Evolutionary conservation across 768 basidiomycete species (phyloP).

Genomic region (Tylopilus sp.): DNA sequence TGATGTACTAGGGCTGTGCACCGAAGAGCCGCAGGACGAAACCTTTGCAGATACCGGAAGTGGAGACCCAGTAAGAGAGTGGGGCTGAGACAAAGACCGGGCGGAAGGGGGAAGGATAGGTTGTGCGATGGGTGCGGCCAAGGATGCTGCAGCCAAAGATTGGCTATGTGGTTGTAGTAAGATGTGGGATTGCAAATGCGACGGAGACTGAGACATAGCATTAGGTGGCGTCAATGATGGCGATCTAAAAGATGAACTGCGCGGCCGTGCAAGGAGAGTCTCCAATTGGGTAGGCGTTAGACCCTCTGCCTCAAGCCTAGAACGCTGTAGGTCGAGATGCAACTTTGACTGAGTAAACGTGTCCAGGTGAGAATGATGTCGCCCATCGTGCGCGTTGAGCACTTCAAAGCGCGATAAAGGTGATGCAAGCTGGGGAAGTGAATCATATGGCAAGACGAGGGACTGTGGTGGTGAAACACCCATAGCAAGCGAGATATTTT

Average conservation of each 20-base stretch:
- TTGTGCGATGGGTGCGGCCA: conserved; percentile 18
- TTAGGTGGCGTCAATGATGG: conserved; percentile 18
- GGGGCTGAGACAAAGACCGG: conserved; percentile 25
- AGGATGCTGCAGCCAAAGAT: conserved; percentile 10
- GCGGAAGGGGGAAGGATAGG: conserved; percentile 20
- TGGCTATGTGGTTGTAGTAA: conserved; percentile 21
- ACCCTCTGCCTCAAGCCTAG: conserved; percentile 26
- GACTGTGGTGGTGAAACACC: conserved; percentile 26
- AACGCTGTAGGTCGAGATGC: conserved; percentile 24
- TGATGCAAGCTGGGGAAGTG: conserved; percentile 18
- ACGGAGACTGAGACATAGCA: conserved; percentile 20
- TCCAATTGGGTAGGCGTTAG: conserved; percentile 27
- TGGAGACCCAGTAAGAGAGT: conserved; percentile 30
- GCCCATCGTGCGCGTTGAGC: conserved; percentile 23
- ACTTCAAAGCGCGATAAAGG: conserved; percentile 24
- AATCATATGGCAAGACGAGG: conserved; percentile 20
- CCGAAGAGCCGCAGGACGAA: conserved; percentile 22
- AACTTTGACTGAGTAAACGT: conserved; percentile 22
- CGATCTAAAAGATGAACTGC: conserved; percentile 25
- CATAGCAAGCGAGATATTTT: conserved; percentile 23
- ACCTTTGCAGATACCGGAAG: conserved; percentile 21
- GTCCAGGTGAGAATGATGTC: conserved; percentile 22
- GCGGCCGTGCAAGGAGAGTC: conserved; percentile 22
- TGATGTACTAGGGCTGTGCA: conserved; percentile 12
- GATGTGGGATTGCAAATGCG: conserved; percentile 13